Evolutionary conservation across 495 filamentous ascomycete genomes (phyloP), one percentile per base, ranked within the genome.

Genomic region (Penicillium longicatenatum): DNA sequence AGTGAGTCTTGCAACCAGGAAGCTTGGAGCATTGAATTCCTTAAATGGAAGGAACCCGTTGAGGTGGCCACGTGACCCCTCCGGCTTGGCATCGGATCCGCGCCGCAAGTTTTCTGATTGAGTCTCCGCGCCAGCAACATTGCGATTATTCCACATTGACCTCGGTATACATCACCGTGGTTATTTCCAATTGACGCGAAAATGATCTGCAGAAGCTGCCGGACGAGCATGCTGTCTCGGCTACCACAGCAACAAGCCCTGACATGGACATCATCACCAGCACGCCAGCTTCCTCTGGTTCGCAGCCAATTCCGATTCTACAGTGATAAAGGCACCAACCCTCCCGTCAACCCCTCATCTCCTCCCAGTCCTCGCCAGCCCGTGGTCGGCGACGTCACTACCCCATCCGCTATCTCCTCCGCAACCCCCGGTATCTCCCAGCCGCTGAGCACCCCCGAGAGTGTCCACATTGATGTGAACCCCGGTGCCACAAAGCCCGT

Each of bases 121-220:
- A 48, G 51, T 48, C 53, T 60, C 58, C 59, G 66, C 52, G 61
- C 44, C 35, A 46, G 54, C 43, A 26, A 48, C 52, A 55, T 52
- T 47, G 29, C 47, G 29, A 30, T 52, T 42, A 29, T 37, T 20
- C n/a, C 19, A 29, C 20, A 20, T 51, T 37, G 19, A 51, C 10
- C 8, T 19, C 48, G 31, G 29, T 51, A 21, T 6, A 51, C 26
- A 33, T 35, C 17, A 2, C 29, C 24, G 48, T 11, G 47, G 29
- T 39, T 10, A 44, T n/a, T 46, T 45, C 6, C 22, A 20, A 3
- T 16, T 22, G 12, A 9, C 44, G 35, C 50, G 19, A 72, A 50
- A 47, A 81, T 81, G 77, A 79, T 80, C 48, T 82, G 79, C 70
- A 71, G 70, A 68, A 74, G 72, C 55, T 82, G 79, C 64, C 71